These are phyloP conservation scores for Chytriomyces confervae DNA, from an alignment of 192 early-diverging fungal species.

Conservation along the genomic window DNA sequence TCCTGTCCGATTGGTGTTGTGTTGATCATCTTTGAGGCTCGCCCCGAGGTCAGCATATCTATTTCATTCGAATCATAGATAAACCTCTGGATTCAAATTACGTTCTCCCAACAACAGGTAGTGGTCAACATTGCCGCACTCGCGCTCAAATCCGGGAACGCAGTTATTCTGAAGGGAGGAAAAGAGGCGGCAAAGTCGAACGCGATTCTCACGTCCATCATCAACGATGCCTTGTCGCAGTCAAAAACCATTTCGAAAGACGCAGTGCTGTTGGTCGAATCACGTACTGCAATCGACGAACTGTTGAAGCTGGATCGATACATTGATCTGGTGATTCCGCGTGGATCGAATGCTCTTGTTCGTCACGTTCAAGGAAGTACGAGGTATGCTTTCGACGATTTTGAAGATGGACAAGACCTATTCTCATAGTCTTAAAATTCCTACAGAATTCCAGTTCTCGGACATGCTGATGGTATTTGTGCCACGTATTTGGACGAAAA, in stretches of 20 bases:
- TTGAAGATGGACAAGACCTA: neutral
- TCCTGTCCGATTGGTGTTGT: constrained; percentile 93
- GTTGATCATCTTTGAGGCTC: constrained; percentile 97
- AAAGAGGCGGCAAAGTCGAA: constrained; percentile 88
- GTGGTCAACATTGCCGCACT: constrained; percentile 96
- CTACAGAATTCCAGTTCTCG: constrained; percentile 97
- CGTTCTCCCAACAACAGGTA: constrained; percentile 47
- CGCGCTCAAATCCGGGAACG: constrained; percentile 96
- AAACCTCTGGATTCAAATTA: too few species aligned
- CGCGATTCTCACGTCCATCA: constrained; percentile 71
- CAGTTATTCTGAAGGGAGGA: constrained; percentile 97
- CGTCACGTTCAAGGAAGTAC: constrained; percentile 44
- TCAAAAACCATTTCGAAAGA: constrained; percentile 18
- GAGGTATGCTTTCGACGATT: neutral
- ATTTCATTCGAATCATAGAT: too few species aligned
- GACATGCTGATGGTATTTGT: constrained; percentile 98
- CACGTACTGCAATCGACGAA: constrained; percentile 84
- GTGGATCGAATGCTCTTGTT: constrained; percentile 91
- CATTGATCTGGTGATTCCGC: constrained; percentile 95
- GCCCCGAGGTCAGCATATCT: constrained; percentile 75
- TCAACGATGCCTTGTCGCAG: constrained; percentile 75
- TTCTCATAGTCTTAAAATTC: neutral
- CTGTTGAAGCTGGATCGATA: constrained; percentile 88
- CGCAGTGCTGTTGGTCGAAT: constrained; percentile 87
- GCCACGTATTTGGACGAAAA: constrained; percentile 85